Conservation (phyloP, 208 protist species). For the Trypanosoma brucei region DNA sequence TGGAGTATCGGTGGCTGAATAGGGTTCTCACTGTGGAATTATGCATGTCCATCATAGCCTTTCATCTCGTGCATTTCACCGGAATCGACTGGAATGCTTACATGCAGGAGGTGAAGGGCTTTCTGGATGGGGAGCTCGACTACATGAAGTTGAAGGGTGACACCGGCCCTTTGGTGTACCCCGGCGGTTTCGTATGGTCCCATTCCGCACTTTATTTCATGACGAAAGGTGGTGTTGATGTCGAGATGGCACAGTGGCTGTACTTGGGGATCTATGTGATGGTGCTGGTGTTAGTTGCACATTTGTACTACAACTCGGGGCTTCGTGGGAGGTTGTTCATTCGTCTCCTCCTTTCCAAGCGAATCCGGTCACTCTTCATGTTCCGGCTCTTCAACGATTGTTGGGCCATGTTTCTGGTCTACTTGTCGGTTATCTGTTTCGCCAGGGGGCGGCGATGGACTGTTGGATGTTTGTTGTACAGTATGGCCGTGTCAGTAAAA, state of each 20-base stretch:
- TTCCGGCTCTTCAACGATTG: slow-evolving; percentile 90
- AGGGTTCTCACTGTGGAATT: slow-evolving; percentile 12
- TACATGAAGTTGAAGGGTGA: slow-evolving; percentile 72
- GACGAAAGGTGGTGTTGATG: slow-evolving; percentile 61
- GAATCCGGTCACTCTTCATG: slow-evolving; percentile 84
- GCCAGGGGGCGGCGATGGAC: slow-evolving; percentile 41
- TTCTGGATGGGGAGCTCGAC: slow-evolving; percentile 70
- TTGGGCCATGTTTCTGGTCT: slow-evolving; percentile 80
- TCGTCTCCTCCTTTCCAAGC: slow-evolving; percentile 54
- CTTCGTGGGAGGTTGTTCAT: slow-evolving; percentile 34
- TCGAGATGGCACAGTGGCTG: slow-evolving; percentile 68
- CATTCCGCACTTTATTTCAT: slow-evolving; percentile 75
- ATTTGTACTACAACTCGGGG: slow-evolving; percentile 37
- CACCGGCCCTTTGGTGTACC: slow-evolving; percentile 89
- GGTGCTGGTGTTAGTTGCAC: slow-evolving; percentile 37
- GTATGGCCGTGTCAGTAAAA: slow-evolving; percentile 92
- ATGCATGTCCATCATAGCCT: slow-evolving; percentile 18
- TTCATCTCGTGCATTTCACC: slow-evolving; percentile 61
- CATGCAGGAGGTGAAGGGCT: slow-evolving; percentile 82
- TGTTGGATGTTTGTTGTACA: slow-evolving; percentile 63
- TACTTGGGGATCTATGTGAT: slow-evolving; percentile 70
- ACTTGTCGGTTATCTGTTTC: slow-evolving; percentile 47
- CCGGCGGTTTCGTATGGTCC: slow-evolving; percentile 86
- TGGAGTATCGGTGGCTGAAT: slow-evolving; percentile 11
- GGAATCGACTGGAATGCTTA: slow-evolving; percentile 91